Base-by-base conservation (phyloP, 495 filamentous ascomycete species). In the Mytilinidion resinicola region DNA sequence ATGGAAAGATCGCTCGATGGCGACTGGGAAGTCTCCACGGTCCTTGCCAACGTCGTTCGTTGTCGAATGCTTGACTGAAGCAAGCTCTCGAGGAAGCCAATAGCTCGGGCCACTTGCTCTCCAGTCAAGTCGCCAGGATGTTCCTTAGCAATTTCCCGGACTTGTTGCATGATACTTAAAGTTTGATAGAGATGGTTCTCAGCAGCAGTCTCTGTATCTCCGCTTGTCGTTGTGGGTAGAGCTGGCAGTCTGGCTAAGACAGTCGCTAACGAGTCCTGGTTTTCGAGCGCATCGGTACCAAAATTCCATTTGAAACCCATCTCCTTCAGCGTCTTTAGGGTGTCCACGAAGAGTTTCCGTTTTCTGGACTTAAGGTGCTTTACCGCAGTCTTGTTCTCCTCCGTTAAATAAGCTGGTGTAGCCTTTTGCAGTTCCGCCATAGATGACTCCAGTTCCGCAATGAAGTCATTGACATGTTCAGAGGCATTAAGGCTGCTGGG, bases 271-370 rank as follows among this genome's bases (percentile, higher is more conserved):
- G 86, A 84, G 35, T 78, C 76, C 72, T 99, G 95, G 41, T 82
- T 81, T 35, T 79, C 78, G 9, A 96, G 77, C 44, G 83, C 68
- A 60, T 84, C 82, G 33, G 77, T 80, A 57, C 85, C 81, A 19
- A 92, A 76, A 67, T 90, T 96, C 12, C 83, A 82, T 63, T 85
- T 86, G 56, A 97, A 81, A 17, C 95, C 95, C 90, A 97, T 96
- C 21, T 86, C 80, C 20, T 89, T 83, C 1, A 96, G 72, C 7
- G 79, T 80, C 65, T 87, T 89, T 55, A 99, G 74, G 0, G 87
- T 89, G 61, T 97, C 92, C 0, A 88, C 85, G 61, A 92, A 93
- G 12, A 96, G 82, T 62, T 87, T 90, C n/a, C 89, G 84, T 72
- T 99, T 99, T 54, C 88, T 79, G 0, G 82, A 81, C 74, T 96